phyloP scores from a whole-genome alignment of 495 filamentous ascomycete genomes.

The Hyaloscypha finlandica region DNA sequence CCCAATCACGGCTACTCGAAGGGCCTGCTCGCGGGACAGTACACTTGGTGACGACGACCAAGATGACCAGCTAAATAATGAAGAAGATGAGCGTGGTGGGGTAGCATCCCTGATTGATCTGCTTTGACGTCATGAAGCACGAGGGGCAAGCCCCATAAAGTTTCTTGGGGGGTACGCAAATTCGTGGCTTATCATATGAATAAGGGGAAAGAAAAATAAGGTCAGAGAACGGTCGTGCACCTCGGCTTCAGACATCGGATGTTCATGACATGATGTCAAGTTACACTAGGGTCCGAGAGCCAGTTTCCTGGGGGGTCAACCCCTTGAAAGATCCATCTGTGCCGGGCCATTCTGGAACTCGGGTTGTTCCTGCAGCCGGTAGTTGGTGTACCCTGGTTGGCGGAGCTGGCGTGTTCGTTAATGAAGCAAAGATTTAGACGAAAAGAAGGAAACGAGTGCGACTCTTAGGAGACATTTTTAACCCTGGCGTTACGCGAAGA shows the following conservation, averaged over 20 bases:
- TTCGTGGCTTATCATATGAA: neutral
- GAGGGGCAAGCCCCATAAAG: neutral
- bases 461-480: too few relatives aligned
- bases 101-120: constrained; percentile 4
- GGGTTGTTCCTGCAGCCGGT: neutral
- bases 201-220: too few relatives aligned
- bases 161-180: neutral
- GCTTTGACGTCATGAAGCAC: neutral
- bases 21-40: constrained; percentile 1
- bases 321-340: neutral
- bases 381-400: neutral
- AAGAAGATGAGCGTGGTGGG: constrained; percentile 15
- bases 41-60: constrained; percentile 14
- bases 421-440: too few relatives aligned
- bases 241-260: constrained; percentile 3
- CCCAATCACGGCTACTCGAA: constrained; percentile 25
- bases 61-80: constrained; percentile 6
- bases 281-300: neutral
- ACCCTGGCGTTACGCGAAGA: too few relatives aligned
- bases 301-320: neutral
- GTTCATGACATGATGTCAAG: constrained; percentile 12
- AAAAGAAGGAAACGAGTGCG: too few relatives aligned
- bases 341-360: neutral
- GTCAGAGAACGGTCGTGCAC: neutral
- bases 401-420: neutral